Conservation (phyloP, 331 rosid species). For the Saraca asoca region DNA sequence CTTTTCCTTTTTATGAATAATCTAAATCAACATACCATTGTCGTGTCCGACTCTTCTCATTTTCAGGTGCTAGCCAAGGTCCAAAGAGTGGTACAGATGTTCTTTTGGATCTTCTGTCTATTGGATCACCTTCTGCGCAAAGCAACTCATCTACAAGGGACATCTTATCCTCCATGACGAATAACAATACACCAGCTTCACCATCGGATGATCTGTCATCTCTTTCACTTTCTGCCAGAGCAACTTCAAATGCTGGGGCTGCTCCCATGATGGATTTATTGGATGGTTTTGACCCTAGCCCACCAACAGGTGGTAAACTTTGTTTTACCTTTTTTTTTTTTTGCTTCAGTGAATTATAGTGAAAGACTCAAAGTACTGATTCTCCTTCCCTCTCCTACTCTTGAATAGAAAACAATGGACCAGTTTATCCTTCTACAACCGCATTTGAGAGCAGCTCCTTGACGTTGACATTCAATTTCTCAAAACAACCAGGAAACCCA, state of each 20-base stretch:
- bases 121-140: slow-evolving; percentile 66
- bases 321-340: slow-evolving; percentile 21
- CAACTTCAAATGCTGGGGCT: slow-evolving; percentile 55
- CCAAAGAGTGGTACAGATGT: slow-evolving; percentile 69
- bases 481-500: slow-evolving; percentile 78
- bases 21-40: slow-evolving; percentile 21
- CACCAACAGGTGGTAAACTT: slow-evolving; percentile 54
- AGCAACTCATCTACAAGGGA: slow-evolving; percentile 55
- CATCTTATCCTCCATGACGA: slow-evolving; percentile 51
- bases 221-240: slow-evolving; percentile 56
- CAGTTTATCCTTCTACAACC: slow-evolving; percentile 73
- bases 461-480: slow-evolving; percentile 74
- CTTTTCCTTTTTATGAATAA: slow-evolving; percentile 26
- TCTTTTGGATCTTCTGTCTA: slow-evolving; percentile 85
- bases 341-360: slow-evolving; percentile 31
- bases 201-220: slow-evolving; percentile 69
- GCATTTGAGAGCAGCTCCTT: slow-evolving; percentile 88
- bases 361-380: slow-evolving; percentile 35
- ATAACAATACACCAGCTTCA: slow-evolving; percentile 54
- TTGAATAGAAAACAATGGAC: slow-evolving; percentile 72
- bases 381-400: slow-evolving; percentile 26
- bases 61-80: slow-evolving; percentile 56
- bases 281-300: slow-evolving; percentile 61
- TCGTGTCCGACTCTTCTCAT: slow-evolving; percentile 33
- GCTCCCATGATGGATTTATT: slow-evolving; percentile 76